Conservation (phyloP, 2,329 filamentous ascomycete genomes). For the Coniochaeta sp. region DNA sequence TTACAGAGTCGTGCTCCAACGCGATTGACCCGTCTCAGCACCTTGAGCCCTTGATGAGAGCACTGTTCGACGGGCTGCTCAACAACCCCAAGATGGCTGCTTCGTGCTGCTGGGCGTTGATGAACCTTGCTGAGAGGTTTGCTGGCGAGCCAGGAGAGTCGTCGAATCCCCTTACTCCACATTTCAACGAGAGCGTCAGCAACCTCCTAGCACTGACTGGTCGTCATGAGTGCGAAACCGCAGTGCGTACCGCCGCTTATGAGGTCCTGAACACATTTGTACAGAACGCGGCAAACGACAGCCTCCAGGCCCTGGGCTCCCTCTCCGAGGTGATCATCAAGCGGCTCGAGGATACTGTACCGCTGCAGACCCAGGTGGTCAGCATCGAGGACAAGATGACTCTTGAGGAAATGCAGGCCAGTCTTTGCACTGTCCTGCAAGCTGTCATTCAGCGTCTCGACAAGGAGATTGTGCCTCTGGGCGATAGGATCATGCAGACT, state of each 20-base stretch:
- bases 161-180: conserved; percentile 77
- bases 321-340: conserved; percentile 85
- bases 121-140: conserved; percentile 96
- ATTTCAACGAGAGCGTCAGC: conserved; percentile 88
- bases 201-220: conserved; percentile 82
- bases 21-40: conserved; percentile 81
- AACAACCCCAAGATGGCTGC: conserved; percentile 95
- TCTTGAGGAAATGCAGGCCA: conserved; percentile 96
- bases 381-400: conserved; percentile 95
- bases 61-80: conserved; percentile 82
- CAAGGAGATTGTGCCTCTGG: conserved; percentile 80
- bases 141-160: conserved; percentile 72
- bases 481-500: conserved; percentile 89
- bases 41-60: conserved; percentile 75
- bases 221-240: conserved; percentile 72
- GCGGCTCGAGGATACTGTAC: conserved; percentile 82
- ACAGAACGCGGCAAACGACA: conserved; percentile 81
- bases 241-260: conserved; percentile 90
- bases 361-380: conserved; percentile 86
- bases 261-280: conserved; percentile 96
- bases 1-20: conserved; percentile 87
- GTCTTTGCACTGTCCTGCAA: conserved; percentile 82
- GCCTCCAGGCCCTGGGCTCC: conserved; percentile 68
- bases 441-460: conserved; percentile 88
- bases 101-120: conserved; percentile 97